Base-by-base conservation (phyloP, 2,329 filamentous ascomycete species). In the Penicillium polonicum region DNA sequence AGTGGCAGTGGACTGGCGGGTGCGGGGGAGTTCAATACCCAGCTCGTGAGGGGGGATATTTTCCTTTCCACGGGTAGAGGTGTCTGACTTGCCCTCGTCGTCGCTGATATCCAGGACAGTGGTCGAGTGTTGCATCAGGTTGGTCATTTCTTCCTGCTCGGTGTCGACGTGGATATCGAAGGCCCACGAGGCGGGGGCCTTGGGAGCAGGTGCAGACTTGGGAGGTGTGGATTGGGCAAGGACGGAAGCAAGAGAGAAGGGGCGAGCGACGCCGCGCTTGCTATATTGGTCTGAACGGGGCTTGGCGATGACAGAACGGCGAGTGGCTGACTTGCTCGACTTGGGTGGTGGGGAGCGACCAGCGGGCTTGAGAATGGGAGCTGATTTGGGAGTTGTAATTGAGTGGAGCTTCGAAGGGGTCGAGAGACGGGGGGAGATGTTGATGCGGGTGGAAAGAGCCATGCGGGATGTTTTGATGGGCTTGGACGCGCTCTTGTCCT, bases 91-190 rank as follows among this genome's bases (percentile, higher is more conserved):
- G 76, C 69, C 83, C 72, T 96, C 92, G 67, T 96, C 92, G 23
- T 91, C 92, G 65, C 87, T 91, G 69, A 97, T 91, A 71, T 97
- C 93, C 4, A 97, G 83, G 0, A 88, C 87, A 62, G 88, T 88
- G 8, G 93, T 93, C 55, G 88, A 89, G 78, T 97, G 93, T 75
- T 97, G 90, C 78, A 97, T 90, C 39, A 96, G 80, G 69, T 96
- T 97, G 67, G 92, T 91, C 76, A 94, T 90, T 71, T 96, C 88
- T 71, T 97, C 90, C 72, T 96, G 90, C 8, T 89, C 85, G 0
- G 90, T 91, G 74, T 99, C 93, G 72, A 96, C 91, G 72, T 97
- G 88, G 69, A 99, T 97, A 58, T 93, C 89, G 71, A 99, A 97
- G 79, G 89, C 89, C 92, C 92, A 97, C 58, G 69, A 70, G 0